Conservation (phyloP, 148 eudicot species). For the Polygonum maritimum region DNA sequence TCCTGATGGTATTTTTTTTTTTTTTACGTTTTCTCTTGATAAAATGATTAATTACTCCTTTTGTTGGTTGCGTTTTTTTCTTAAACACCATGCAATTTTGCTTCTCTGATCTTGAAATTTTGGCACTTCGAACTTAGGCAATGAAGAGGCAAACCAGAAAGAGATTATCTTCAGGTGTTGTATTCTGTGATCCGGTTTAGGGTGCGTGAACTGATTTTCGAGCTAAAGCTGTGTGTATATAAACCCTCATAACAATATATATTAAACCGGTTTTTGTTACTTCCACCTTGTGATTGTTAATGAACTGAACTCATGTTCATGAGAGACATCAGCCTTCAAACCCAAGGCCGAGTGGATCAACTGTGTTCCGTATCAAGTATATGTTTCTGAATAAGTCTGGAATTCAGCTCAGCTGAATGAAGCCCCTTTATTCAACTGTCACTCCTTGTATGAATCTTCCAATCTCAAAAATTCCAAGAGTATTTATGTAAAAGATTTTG, state of each 20-base stretch:
- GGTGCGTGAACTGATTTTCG: not conserved
- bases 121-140: conserved; percentile 21
- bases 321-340: not conserved
- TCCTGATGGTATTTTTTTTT: conserved; percentile 29
- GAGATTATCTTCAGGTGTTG: conserved; percentile 1
- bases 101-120: conserved; percentile 4
- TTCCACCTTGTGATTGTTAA: conserved; percentile 1
- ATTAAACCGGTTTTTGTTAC: not conserved
- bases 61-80: not conserved
- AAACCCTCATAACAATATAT: not conserved
- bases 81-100: not conserved
- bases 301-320: not conserved
- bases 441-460: not conserved
- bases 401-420: not conserved
- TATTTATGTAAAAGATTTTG: not conserved
- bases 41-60: not conserved
- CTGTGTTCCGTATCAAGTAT: not conserved
- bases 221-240: not conserved
- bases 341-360: not conserved
- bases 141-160: conserved; percentile 29
- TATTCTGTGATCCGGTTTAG: not conserved
- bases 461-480: not conserved
- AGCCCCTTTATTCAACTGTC: not conserved
- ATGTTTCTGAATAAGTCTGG: not conserved
- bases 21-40: not conserved